Percentiles rank a stretch among this genome's conserved stretches.
phyloP scores from a whole-genome alignment of 345 rosid genomes.

The Eucalyptus guilfoylei region DNA sequence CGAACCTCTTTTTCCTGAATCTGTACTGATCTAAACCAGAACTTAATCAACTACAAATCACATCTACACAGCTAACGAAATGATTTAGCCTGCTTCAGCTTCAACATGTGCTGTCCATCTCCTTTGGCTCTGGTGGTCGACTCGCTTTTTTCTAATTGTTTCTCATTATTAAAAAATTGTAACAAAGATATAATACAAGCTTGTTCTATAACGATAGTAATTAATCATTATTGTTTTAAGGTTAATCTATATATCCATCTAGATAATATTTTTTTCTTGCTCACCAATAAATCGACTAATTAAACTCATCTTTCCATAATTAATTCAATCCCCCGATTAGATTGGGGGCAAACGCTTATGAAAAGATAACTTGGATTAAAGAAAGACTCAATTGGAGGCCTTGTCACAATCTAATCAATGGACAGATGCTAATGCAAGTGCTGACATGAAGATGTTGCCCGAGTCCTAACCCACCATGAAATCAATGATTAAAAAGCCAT shows the following conservation, averaged over 20 bases:
- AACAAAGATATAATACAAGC: no score
- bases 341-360: no score
- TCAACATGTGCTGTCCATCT: background rate
- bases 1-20: background rate
- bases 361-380: background rate
- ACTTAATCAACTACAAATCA: background rate
- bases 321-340: no score
- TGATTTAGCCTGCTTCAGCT: background rate
- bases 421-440: background rate
- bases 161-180: no score
- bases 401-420: background rate
- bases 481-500: background rate
- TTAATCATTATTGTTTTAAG: no score
- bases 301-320: background rate
- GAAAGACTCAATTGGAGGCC: background rate
- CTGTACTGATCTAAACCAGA: background rate
- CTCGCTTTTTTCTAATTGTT: no score
- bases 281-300: background rate
- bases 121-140: background rate
- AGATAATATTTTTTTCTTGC: background rate
- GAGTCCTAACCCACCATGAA: background rate
- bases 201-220: no score
- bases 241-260: fast-evolving
- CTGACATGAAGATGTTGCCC: background rate
- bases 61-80: background rate